Conservation (phyloP, 495 filamentous ascomycete genomes). For the Talaromyces thailandensis region DNA sequence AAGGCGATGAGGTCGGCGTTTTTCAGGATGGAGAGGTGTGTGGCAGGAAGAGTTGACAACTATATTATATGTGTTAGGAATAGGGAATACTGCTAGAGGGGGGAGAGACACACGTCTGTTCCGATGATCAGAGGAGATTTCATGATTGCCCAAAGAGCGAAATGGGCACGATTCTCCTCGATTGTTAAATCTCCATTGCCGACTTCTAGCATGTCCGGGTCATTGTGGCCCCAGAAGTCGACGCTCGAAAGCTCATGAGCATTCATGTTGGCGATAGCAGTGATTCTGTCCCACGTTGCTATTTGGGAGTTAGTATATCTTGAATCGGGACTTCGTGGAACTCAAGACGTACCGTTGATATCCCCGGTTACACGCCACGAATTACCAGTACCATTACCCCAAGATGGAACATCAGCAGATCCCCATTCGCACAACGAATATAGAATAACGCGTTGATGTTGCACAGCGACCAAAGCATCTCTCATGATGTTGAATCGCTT, state of each 20-base stretch:
- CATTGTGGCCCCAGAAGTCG: constrained; percentile 47
- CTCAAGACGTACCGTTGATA: constrained; percentile 31
- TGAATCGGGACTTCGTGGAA: neutral
- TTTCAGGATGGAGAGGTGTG: constrained; percentile 44
- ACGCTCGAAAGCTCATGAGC: constrained; percentile 37
- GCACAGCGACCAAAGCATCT: constrained; percentile 42
- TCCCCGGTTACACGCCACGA: constrained; percentile 50
- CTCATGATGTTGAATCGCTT: constrained; percentile 49
- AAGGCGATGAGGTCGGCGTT: constrained; percentile 52
- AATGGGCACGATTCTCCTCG: constrained; percentile 38
- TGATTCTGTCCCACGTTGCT: constrained; percentile 34
- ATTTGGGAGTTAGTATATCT: constrained; percentile 11
- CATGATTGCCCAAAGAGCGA: constrained; percentile 49
- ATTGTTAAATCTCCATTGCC: constrained; percentile 50
- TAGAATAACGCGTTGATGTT: constrained; percentile 44
- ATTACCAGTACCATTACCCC: constrained; percentile 41
- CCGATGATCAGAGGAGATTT: constrained; percentile 51
- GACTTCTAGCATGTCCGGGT: constrained; percentile 63
- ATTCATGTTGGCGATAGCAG: constrained; percentile 31
- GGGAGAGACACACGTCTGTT: constrained; percentile 27
- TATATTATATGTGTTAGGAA: constrained; percentile 12
- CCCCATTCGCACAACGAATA: constrained; percentile 65
- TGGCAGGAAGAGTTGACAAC: constrained; percentile 31
- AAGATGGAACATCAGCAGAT: constrained; percentile 37
- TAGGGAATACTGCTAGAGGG: neutral